Evolutionary conservation across 1,284 basidiomycete species (phyloP), one percentile per base, ranked within the genome.

Genomic region (Schizophyllum commune): DNA sequence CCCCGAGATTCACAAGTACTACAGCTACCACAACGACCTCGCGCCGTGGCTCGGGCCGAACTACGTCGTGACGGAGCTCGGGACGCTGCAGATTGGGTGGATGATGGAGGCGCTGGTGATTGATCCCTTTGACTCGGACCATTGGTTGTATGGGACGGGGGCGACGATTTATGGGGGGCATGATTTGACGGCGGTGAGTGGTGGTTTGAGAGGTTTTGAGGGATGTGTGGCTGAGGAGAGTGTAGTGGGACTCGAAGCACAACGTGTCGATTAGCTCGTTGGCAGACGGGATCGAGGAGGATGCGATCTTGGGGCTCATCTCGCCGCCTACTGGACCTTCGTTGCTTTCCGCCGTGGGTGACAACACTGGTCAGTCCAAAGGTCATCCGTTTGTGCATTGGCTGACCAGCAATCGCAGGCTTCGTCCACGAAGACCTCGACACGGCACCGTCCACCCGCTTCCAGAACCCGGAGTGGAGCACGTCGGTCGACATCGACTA

Each of bases 101-200:
- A 79, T 81, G 79, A 79, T 81, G 77, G 77, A 83, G 77, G 79
- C 80, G 15, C 70, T 86, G 55, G 75, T 72, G 13, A 86, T 86
- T 60, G 79, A 87, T 69, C 85, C 84, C 1, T 83, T 85, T 67
- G 80, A 86, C 68, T 84, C 81, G 0, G 79, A 86, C 68, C 84
- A 86, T 68, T 85, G 83, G 83, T 71, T 87, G 17, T 87, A 86
- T 68, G 84, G 85, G 22, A 87, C 84, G 21, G 84, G 84, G 39
- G 77, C 74, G n/a, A 85, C 79, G 3, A 77, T 86, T 52, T 81
- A 83, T 55, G 85, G 85, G 8, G 82, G 84, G 8, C 80, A 77
- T 60, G 82, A 87, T 51, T 60, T n/a, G 21, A 39, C 17, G 27
- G 51, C 5, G 32, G 21, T 55, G 54, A 20, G 15, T 22, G 56